Evolutionary conservation across 805 yeast species (phyloP), one percentile per base, ranked within the genome.

Genomic region (Wickerhamomyces bisporus): DNA sequence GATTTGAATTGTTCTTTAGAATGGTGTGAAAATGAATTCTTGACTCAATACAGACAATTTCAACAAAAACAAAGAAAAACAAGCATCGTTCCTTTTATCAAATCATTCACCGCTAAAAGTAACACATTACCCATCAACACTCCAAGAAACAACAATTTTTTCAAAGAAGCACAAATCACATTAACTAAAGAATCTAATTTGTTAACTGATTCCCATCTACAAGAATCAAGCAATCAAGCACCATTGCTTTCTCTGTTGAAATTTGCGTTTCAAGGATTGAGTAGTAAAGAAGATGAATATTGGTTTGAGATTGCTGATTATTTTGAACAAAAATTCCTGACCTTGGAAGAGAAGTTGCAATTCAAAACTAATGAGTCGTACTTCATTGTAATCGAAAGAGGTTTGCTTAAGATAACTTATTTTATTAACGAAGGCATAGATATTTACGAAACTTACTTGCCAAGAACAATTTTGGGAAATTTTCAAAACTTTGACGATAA

Each of bases 21-120:
- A 61, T 91, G 96, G 96, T 87, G 97, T 66, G 98, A 93, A 59
- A 91, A 93, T 61, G 81, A 82, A 50, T 87, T 89, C 49, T 69
- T 93, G 51, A 42, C 46, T 5, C 58, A 64, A 43, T 67, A 65
- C 42, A 64, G 52, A 35, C 51, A 60, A 26, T 45, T 65, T 30
- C 62, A 66, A 34, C 36, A 32, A 25, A 32, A 30, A 26, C 33
- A 30, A 24, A 31, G 34, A 18, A 24, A 13, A n/a, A 23, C 29
- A 29, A 28, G 21, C 30, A 26, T 17, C 17, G 26, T 25, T 16
- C 36, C 19, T 16, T 19, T 34, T 35, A n/a, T 39, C 31, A 26
- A 37, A 18, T n/a, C 20, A 16, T 18, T 26, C 31, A 15, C 28
- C 28, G 19, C 35, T 37, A 37, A 19, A 34, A 24, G 19, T 2